Base-by-base conservation (phyloP, 2,329 filamentous ascomycete genomes). In the Myriangium duriaei region DNA sequence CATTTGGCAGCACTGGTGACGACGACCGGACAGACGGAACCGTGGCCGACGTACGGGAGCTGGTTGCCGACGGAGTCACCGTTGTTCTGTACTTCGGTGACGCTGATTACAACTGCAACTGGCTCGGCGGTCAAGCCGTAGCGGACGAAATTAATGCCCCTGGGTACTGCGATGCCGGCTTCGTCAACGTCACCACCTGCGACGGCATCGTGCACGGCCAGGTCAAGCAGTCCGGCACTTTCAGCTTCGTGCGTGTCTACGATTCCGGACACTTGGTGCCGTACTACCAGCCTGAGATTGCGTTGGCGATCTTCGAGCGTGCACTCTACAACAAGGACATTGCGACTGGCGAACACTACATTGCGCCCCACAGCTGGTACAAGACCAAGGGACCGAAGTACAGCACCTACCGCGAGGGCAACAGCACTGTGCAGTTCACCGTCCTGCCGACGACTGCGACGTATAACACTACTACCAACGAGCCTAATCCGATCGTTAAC, bases 251-350 rank as follows among this genome's bases (percentile, higher is more conserved):
- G 5, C 58, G 69, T 15, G 58, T 72, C 44, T 69, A 65, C 50
- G 63, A 69, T 41, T 55, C 57, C 5, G 65, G 66, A 3, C 66
- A 69, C 38, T 61, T 66, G 48, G 65, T 68, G 1, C 69, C 69
- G 0, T 72, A 71, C 50, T 73, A 73, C 50, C 69, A 72, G 48
- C 71, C 63, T 3, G 54, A 66, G 19, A 63, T 60, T 10, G 53
- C 68, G 5, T 53, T 71, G 10, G 62, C 64, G 43, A 57, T 71
- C 42, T 69, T 72, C 44, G 56, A 65, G 51, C 61, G 69, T 10
- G 63, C 62, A 9, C 53, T 73, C 40, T 46, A 49, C 9, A 60
- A 65, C n/a, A 50, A 57, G 14, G 68, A 73, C 38, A 58, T 76
- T 39, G 65, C 65, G 15, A 69, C 66, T 2, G 71, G 71, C 6